Conservation (phyloP, 129 eudicot genomes). For the Mikania micrantha region DNA sequence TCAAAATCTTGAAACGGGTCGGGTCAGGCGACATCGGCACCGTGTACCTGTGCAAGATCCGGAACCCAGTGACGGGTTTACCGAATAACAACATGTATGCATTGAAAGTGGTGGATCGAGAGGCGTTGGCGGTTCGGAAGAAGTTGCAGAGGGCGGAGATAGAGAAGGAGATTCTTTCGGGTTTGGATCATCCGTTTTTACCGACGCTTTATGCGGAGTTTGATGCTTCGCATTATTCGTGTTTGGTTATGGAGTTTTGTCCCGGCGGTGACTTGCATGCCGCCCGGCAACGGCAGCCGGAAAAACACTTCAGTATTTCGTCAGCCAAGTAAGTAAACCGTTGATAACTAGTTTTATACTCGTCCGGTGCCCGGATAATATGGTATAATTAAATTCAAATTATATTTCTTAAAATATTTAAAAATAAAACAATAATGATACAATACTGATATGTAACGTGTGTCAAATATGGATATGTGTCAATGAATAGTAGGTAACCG, state of each 20-base stretch:
- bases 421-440: too few species aligned
- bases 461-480: too few species aligned
- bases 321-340: constrained; percentile 75
- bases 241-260: constrained; percentile 82
- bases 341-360: too few species aligned
- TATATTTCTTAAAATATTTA: too few species aligned
- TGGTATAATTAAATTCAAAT: too few species aligned
- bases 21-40: constrained; percentile 70
- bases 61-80: constrained; percentile 53
- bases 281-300: constrained; percentile 50
- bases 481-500: too few species aligned
- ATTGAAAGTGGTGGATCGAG: constrained; percentile 81
- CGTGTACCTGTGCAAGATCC: constrained; percentile 66
- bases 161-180: constrained; percentile 61
- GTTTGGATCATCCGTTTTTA: constrained; percentile 72
- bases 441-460: too few species aligned
- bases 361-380: too few species aligned
- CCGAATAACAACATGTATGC: constrained; percentile 49
- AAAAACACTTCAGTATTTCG: constrained; percentile 46
- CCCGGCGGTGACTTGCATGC: constrained; percentile 82
- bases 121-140: constrained; percentile 62
- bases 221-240: constrained; percentile 73
- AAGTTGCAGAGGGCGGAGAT: constrained; percentile 66
- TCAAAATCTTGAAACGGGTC: constrained; percentile 53
- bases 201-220: constrained; percentile 70